Evolutionary conservation across 345 rosid species (phyloP), one percentile per base, ranked within the genome.

Genomic region (Kandelia obovata): DNA sequence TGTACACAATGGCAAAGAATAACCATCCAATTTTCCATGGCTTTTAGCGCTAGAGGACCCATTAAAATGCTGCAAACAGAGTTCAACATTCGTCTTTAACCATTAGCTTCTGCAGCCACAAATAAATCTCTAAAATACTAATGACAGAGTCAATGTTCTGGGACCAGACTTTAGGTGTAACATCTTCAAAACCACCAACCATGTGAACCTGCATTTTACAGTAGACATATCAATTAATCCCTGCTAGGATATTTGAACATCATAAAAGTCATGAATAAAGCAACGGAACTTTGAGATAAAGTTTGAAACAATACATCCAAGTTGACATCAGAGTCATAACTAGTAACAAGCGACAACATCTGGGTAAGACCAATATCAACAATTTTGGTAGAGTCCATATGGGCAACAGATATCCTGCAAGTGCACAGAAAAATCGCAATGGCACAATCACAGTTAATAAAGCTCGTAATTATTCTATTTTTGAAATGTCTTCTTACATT

Each of bases 371-470:
- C 98, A 72, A 26, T 52, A 66, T 88, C 91, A 59, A 93, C 97
- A 74, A 81, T 58, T 30, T 62, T 7, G 7, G 90, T 84, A 52
- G 89, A 84, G 82, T 93, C 98, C 83, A 93, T 68, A 55, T 93
- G 98, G n/a, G 96, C 86, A 75, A 91, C 74, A 53, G 97, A 91
- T 35, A 87, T 91, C 84, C 98, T 93, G 88, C 80, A 72, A 68
- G 47, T 51, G 67, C 25, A 67, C 46, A 26, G 43, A 21, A 68
- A 53, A 63, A 56, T 64, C 53, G 51, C 47, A 51, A 68, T 31
- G 1, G 17, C 13, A 52, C 10, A 23, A 25, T 17, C 9, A 61
- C 5, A 53, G 25, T 55, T 56, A 56, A 26, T 46, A 25, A 49
- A 8, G 5, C 31, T 49, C 15, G 43, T 21, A 20, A 23, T 4